Percentiles rank a stretch among this genome's conserved stretches.
Evolutionary conservation across 2,329 filamentous ascomycete species (phyloP).

Genomic region (Mariannaea sp.): DNA sequence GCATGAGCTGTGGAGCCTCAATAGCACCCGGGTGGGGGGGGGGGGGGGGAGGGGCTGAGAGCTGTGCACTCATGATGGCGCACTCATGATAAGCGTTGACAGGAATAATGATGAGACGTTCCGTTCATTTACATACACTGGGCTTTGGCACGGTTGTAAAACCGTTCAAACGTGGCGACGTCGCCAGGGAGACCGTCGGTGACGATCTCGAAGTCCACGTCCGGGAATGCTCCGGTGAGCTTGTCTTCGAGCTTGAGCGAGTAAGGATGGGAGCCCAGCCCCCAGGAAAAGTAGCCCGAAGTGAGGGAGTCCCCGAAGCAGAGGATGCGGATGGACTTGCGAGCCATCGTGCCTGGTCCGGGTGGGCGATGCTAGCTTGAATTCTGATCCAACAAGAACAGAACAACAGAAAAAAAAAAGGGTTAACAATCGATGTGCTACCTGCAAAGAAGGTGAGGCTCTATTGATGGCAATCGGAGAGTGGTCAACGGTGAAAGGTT

Average conservation of each 20-base stretch:
- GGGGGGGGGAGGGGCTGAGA: not conserved
- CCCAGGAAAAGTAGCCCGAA: conserved; percentile 54
- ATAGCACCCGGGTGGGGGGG: not conserved
- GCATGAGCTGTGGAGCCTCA: conserved; percentile 9
- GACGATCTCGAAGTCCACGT: conserved; percentile 49
- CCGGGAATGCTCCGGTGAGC: conserved; percentile 52
- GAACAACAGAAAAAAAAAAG: no score
- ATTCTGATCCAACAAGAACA: no score
- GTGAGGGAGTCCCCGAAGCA: conserved; percentile 71
- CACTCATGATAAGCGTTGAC: no score
- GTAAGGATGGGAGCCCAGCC: conserved; percentile 58
- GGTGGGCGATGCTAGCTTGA: no score
- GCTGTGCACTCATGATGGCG: not conserved
- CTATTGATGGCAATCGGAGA: no score
- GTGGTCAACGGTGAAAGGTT: no score
- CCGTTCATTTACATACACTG: conserved; percentile 47
- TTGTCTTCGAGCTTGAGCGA: conserved; percentile 51
- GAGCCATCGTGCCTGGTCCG: conserved; percentile 31
- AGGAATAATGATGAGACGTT: not conserved
- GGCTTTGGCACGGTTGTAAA: conserved; percentile 40
- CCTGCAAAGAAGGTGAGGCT: no score
- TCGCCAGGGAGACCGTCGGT: conserved; percentile 60
- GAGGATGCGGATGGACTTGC: conserved; percentile 56
- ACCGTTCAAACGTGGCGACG: conserved; percentile 45
- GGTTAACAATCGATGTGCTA: no score